These are phyloP conservation scores for Poa annua DNA, from an alignment of 176 grass and related monocot genomes.

Conservation along the genomic window DNA sequence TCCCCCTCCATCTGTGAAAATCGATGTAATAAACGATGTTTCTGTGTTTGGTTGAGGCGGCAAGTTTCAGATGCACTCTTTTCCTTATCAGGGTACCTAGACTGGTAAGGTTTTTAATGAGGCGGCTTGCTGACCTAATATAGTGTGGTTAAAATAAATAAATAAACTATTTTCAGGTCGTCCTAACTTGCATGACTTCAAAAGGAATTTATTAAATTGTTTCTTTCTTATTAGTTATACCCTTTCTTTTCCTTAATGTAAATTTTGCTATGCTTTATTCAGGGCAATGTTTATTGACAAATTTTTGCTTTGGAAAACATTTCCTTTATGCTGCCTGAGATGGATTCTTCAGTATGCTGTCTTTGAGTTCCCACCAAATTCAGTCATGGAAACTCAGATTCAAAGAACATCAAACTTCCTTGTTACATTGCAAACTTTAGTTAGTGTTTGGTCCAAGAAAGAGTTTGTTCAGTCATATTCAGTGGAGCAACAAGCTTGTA, in stretches of 20 bases:
- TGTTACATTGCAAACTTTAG: conserved; percentile 55
- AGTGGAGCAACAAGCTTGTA: conserved; percentile 99
- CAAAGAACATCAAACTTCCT: conserved; percentile 60
- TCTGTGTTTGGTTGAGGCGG: no score
- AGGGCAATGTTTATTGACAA: conserved; percentile 92
- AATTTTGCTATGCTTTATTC: conserved; percentile 36
- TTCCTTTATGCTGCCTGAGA: conserved; percentile 85
- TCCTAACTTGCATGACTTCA: not conserved
- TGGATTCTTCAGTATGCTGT: conserved; percentile 93
- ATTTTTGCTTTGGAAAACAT: conserved; percentile 93
- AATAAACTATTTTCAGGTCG: not conserved
- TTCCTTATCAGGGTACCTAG: no score
- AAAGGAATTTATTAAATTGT: conserved; percentile 28
- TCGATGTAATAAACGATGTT: no score
- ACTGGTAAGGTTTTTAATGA: no score
- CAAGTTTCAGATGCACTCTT: no score
- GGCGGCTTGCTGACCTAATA: no score
- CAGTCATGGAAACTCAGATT: conserved; percentile 39
- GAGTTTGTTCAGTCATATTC: conserved; percentile 94
- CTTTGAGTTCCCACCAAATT: conserved; percentile 76
- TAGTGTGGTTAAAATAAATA: no score
- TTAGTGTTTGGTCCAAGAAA: conserved; percentile 80
- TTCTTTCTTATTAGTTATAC: conserved; percentile 10
- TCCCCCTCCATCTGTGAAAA: no score
- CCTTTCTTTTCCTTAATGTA: conserved; percentile 40